These are phyloP conservation scores for Pichia paraexigua DNA, from an alignment of 805 yeast genomes.

Conservation along the genomic window DNA sequence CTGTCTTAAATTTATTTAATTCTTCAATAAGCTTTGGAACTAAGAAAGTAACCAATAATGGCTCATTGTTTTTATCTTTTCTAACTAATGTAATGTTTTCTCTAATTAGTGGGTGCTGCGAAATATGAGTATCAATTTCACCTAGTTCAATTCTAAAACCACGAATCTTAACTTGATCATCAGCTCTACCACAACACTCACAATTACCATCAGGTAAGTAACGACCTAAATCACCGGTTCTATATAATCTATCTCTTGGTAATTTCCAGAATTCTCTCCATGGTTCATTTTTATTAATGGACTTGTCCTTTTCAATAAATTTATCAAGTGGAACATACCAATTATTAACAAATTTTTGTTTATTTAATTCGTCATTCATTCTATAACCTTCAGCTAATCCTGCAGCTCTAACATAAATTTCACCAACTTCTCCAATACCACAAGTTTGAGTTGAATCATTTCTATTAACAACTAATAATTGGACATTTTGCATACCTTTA, in stretches of 20 bases:
- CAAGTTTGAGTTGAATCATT: conserved; percentile 82
- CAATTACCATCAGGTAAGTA: conserved; percentile 96
- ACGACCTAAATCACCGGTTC: conserved; percentile 97
- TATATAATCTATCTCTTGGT: conserved; percentile 89
- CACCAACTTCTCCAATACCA: conserved; percentile 99
- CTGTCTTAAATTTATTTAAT: conserved; percentile 41
- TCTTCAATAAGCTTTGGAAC: conserved; percentile 61
- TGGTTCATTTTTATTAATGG: conserved; percentile 36
- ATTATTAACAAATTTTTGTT: conserved; percentile 77
- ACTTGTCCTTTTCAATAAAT: conserved; percentile 53
- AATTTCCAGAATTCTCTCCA: conserved; percentile 87
- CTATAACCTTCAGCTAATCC: conserved; percentile 97
- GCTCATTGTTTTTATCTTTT: conserved; percentile 88
- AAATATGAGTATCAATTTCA: conserved; percentile 94
- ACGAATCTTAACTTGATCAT: conserved; percentile 96
- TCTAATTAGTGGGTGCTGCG: conserved; percentile 87
- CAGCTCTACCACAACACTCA: conserved; percentile 98
- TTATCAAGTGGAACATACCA: conserved; percentile 74
- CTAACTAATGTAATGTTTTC: conserved; percentile 90
- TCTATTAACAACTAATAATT: conserved; percentile 86
- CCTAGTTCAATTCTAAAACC: conserved; percentile 98
- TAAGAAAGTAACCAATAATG: conserved; percentile 81
- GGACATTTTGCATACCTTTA: conserved; percentile 93
- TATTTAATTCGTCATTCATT: conserved; percentile 81
- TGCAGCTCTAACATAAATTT: conserved; percentile 95